phyloP scores from a whole-genome alignment of 306 rosid species.

The Geum urbanum region DNA sequence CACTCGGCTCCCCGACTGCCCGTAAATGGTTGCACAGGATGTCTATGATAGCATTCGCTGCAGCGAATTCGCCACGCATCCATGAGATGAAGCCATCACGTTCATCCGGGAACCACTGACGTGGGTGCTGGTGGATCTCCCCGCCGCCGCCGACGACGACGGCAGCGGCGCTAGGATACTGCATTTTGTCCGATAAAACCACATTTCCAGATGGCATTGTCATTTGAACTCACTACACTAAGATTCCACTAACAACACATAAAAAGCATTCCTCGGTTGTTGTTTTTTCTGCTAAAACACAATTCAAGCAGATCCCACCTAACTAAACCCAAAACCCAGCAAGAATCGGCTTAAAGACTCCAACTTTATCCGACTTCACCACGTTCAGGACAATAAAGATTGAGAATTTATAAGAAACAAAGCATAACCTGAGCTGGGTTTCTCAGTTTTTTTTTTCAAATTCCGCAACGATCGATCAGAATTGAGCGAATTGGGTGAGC shows the following conservation, averaged over 20 bases:
- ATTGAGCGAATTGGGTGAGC: neutral
- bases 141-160: slow-evolving; percentile 34
- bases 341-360: slow-evolving; percentile 26
- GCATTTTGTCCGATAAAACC: slow-evolving; percentile 70
- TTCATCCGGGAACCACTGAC: slow-evolving; percentile 86
- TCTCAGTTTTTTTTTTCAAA: slow-evolving; percentile 6
- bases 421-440: slow-evolving; percentile 18
- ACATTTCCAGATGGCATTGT: slow-evolving; percentile 95
- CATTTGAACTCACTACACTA: slow-evolving; percentile 48
- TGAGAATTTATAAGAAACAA: slow-evolving; percentile 19
- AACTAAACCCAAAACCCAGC: slow-evolving; percentile 30
- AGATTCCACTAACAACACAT: slow-evolving; percentile 37
- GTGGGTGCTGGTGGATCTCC: slow-evolving; percentile 60
- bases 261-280: slow-evolving; percentile 45
- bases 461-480: slow-evolving; percentile 22
- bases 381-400: slow-evolving; percentile 13
- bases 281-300: slow-evolving; percentile 19
- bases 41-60: slow-evolving; percentile 92
- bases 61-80: slow-evolving; percentile 95
- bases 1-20: slow-evolving; percentile 66
- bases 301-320: slow-evolving; percentile 38
- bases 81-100: slow-evolving; percentile 89
- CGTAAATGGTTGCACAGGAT: slow-evolving; percentile 79
- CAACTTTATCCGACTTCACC: slow-evolving; percentile 26
- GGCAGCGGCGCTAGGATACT: slow-evolving; percentile 50